Evolutionary conservation across 495 filamentous ascomycete genomes (phyloP).

Genomic region (Pyrenula aspistea): DNA sequence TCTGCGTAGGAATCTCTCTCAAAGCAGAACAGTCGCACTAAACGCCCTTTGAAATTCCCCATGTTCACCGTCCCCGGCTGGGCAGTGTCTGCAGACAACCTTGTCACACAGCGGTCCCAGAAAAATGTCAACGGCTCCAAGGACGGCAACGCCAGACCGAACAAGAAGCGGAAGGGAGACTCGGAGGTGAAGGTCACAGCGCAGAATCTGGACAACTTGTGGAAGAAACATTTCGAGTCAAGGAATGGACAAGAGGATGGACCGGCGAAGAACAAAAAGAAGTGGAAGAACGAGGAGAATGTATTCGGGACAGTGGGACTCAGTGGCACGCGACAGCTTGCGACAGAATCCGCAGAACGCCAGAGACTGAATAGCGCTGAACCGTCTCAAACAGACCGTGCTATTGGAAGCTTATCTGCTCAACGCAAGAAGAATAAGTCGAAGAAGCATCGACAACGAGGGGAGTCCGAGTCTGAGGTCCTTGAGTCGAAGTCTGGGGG

Average conservation of each 20-base stretch:
- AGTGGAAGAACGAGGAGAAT: conserved; percentile 1
- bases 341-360: conserved; percentile 12
- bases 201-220: conserved; percentile 58
- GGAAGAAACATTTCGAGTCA: conserved; percentile 9
- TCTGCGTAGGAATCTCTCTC: too few species aligned
- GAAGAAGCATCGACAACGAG: background rate
- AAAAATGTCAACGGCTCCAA: conserved; percentile 8
- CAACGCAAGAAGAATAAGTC: background rate
- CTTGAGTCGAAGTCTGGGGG: too few species aligned
- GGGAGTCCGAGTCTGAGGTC: too few species aligned
- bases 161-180: conserved; percentile 43
- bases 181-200: conserved; percentile 45
- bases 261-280: conserved; percentile 6
- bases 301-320: conserved; percentile 14
- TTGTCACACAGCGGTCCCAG: conserved; percentile 33
- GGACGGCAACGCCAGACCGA: conserved; percentile 13
- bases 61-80: conserved; percentile 96
- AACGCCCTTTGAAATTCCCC: too few species aligned
- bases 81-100: conserved; percentile 66
- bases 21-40: too few species aligned
- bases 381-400: background rate
- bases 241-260: conserved; percentile 32
- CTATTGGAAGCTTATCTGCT: background rate
- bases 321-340: conserved; percentile 25
- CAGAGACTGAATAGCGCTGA: background rate